Conservation (phyloP, 2,329 filamentous ascomycete species). For the Calonectria naviculata region DNA sequence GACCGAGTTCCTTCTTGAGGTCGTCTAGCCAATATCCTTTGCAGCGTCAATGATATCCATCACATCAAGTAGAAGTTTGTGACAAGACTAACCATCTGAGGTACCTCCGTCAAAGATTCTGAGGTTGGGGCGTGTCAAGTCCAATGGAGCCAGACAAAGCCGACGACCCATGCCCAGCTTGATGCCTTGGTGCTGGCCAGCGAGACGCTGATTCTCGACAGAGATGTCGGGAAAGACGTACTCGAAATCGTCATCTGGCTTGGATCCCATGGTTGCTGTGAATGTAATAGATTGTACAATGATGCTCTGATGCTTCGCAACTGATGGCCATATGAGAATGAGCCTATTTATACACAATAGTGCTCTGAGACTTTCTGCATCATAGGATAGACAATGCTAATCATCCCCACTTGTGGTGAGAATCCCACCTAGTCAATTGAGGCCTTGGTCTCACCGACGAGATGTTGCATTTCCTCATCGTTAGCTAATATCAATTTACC, state of each 20-base stretch:
- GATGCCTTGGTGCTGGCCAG: constrained; percentile 1
- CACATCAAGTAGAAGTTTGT: background rate
- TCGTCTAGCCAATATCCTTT: background rate
- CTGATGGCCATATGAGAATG: background rate
- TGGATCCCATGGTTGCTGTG: background rate
- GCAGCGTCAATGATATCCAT: background rate
- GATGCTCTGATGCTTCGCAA: too few species aligned
- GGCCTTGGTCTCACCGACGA: background rate
- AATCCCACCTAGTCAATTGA: background rate
- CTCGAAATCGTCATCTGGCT: background rate
- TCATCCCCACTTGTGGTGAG: background rate
- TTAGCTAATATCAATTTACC: background rate
- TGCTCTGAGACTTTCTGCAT: background rate
- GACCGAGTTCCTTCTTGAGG: background rate
- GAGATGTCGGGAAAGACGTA: background rate
- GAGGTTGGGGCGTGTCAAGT: background rate
- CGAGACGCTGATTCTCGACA: constrained; percentile 6
- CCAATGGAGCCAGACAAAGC: background rate
- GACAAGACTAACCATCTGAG: background rate
- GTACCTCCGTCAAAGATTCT: background rate
- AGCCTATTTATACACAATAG: background rate
- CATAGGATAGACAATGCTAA: background rate
- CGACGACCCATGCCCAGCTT: constrained; percentile 2
- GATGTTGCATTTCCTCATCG: background rate
- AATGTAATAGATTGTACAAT: background rate